These are phyloP conservation scores for Mortierella sp. DNA, from an alignment of 371 early-diverging fungal species.

Conservation along the genomic window DNA sequence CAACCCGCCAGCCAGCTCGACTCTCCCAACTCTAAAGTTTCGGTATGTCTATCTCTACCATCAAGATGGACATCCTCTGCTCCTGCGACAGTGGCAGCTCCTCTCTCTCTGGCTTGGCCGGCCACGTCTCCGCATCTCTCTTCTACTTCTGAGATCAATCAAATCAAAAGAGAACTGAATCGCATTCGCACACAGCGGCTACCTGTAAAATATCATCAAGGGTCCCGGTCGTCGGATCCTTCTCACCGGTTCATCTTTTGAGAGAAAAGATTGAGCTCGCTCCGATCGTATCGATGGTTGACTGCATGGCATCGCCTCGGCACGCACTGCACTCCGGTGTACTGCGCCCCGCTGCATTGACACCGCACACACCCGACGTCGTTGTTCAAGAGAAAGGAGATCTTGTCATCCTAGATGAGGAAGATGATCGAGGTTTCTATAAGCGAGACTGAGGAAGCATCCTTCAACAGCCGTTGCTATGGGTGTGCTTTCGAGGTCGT, in stretches of 20 bases:
- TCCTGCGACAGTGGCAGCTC: constrained; percentile 11
- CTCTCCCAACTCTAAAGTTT: constrained; percentile 8
- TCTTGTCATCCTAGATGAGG: not conserved
- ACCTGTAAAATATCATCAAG: not conserved
- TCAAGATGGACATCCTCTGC: constrained; percentile 55
- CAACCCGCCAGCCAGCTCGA: constrained; percentile 6
- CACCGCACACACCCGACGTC: constrained; percentile 1
- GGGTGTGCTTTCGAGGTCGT: too few species aligned
- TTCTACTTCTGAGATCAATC: constrained; percentile 5
- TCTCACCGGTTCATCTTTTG: not conserved
- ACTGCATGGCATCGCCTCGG: constrained; percentile 13
- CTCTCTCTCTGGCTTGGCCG: constrained; percentile 30
- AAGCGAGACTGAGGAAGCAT: too few species aligned
- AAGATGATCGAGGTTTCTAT: not conserved
- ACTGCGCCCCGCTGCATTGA: constrained; percentile 11
- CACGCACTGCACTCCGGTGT: constrained; percentile 1
- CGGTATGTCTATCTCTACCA: constrained; percentile 53
- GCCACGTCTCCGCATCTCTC: constrained; percentile 14
- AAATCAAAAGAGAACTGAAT: too few species aligned
- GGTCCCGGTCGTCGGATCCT: constrained; percentile 7
- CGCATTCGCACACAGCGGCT: too few species aligned
- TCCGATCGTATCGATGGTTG: constrained; percentile 10
- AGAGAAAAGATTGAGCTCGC: not conserved
- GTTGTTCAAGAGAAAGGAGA: not conserved
- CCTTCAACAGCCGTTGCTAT: too few species aligned